Base-by-base conservation (phyloP, 345 rosid species). In the Citrus maxima region DNA sequence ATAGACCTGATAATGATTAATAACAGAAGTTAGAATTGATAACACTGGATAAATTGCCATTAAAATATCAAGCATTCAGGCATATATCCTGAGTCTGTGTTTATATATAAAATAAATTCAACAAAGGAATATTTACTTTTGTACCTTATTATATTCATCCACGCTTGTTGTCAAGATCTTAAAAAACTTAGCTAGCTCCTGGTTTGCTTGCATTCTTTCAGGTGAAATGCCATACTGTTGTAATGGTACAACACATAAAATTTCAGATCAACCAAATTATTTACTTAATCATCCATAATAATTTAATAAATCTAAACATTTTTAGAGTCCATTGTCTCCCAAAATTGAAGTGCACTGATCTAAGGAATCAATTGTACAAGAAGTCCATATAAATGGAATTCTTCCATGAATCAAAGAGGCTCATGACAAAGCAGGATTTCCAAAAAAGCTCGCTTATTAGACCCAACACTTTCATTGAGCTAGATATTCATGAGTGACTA, bases 151-250 rank as follows among this genome's bases (percentile, higher is more conserved):
- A 76, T 93, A 81, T 77, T 82, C 80, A 88, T 93, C 98, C 27
- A 55, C 34, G 81, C 93, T 86, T 66, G 93, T 93, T 77, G 98
- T 95, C 88, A 95, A 80, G 75, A 92, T 75, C 75, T 88, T 85
- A 80, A 93, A 95, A 90, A 93, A 95, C 62, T 78, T 83, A 28
- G 90, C 82, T 64, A 95, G 89, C 61, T 85, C 80, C 14, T 25
- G 16, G 82, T 79, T 89, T 51, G 80, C 84, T 61, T 78, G 82
- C 83, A 91, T 81, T 27, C 84, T 74, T 27, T 78, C 89, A 35
- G 92, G 94, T 59, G 98, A 92, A 81, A 95, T 89, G 67, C 97
- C 98, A 79, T 76, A 93, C 98, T 95, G 88, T 81, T 73, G 79
- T 81, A 83, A 46, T 8, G 40, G 64, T 64, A 79, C 63, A 80